phyloP scores from a whole-genome alignment of 768 basidiomycete species.

The Lactifluus hygrophoroides region DNA sequence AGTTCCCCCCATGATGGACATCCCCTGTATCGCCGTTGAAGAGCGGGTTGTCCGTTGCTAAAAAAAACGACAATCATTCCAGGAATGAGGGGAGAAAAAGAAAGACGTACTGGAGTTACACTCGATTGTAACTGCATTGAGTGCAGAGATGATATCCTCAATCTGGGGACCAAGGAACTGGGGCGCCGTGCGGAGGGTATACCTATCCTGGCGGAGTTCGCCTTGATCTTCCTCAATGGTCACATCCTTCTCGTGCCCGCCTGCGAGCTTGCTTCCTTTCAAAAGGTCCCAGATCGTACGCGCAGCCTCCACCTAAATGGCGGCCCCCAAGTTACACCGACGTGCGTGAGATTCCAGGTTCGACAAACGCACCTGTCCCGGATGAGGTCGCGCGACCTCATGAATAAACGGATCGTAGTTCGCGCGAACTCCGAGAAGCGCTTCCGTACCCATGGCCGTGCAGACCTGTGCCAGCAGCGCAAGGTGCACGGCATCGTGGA shows the following conservation, averaged over 20 bases:
- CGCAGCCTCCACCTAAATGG: conserved; percentile 54
- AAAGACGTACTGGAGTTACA: conserved; percentile 66
- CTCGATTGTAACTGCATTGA: conserved; percentile 59
- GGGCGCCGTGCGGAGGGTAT: conserved; percentile 65
- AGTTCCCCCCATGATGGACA: conserved; percentile 83
- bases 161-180: conserved; percentile 85
- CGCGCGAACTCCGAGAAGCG: conserved; percentile 61
- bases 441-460: conserved; percentile 80
- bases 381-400: conserved; percentile 67
- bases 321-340: not conserved
- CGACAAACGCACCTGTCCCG: conserved; percentile 51
- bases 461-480: conserved; percentile 59
- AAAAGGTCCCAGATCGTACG: conserved; percentile 61
- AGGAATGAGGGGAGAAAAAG: not conserved
- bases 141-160: conserved; percentile 64
- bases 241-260: conserved; percentile 55
- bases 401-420: conserved; percentile 78
- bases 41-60: conserved; percentile 84
- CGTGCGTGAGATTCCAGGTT: no score
- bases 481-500: conserved; percentile 65
- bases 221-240: conserved; percentile 66
- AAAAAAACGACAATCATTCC: not conserved
- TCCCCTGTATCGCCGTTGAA: conserved; percentile 57
- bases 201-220: conserved; percentile 71
- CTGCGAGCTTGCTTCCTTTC: conserved; percentile 59